Base-by-base conservation (phyloP, 2,329 filamentous ascomycete genomes). In the Alternaria sp. region DNA sequence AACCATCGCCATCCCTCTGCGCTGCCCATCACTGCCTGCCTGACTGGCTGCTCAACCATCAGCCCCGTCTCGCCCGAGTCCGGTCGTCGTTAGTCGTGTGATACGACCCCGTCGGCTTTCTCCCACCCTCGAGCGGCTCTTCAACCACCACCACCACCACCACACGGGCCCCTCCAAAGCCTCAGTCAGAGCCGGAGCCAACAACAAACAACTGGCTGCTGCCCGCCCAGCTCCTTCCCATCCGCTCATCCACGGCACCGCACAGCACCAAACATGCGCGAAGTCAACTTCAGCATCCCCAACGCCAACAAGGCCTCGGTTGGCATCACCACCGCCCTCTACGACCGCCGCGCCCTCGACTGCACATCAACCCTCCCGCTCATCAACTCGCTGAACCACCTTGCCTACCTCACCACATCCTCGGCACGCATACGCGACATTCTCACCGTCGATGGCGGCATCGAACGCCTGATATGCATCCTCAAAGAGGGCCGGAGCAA, bases 271-370 rank as follows among this genome's bases (percentile, higher is more conserved):
- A 94, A 80, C 82, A 99, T 99, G 95, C 92, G 95, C 84, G 95
- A 99, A 88, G 94, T 97, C 83, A 98, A 98, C 82, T 98, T 98
- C 83, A 97, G 94, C 83, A 97, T 98, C 79, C 94, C 95, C 55
- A 97, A 95, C 86, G 93, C 96, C 87, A 98, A 98, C 83, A 98
- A 98, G 90, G 95, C 95, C 75, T 97, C 94, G 60, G 94, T 97
- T 76, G 94, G 94, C 81, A 99, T 99, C 82, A 99, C 95, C 69
- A 97, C 95, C 58, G 96, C 95, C 78, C 88, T 99, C 64, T 99
- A 99, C 81, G 95, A 99, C 82, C 92, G 95, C 69, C 91, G 95
- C 78, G 95, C 95, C 51, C 91, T 99, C 74, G 95, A 99, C 80
- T 99, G 95, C 84, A 99, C 95, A 55, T 99, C 95, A 38, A 99